Conservation (phyloP, 169 alveolate genomes). For the Cryptosporidium sp. region DNA sequence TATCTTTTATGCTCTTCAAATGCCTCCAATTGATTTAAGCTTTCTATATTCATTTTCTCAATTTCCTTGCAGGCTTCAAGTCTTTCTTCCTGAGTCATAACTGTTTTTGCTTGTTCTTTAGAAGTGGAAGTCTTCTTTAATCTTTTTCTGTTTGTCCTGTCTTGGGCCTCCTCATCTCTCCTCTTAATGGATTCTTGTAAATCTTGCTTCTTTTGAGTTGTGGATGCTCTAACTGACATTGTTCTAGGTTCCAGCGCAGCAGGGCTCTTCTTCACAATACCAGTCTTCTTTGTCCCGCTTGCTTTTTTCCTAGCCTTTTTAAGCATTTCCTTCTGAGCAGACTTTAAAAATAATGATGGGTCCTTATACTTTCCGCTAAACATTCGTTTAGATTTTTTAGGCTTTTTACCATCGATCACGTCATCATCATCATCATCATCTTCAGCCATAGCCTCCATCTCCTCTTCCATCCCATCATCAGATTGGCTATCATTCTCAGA, state of each 20-base stretch:
- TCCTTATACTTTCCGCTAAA: constrained; percentile 54
- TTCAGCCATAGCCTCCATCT: constrained; percentile 12
- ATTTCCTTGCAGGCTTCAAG: constrained; percentile 30
- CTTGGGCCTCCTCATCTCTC: constrained; percentile 41
- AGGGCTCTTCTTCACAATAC: background rate
- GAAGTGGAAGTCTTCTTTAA: background rate
- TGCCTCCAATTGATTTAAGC: constrained; percentile 51
- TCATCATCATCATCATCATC: constrained; percentile 7
- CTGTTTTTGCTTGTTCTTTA: background rate
- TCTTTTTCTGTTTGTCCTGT: background rate
- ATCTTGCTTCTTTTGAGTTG: constrained; percentile 40
- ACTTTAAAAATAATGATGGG: constrained; percentile 66
- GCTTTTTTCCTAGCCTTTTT: constrained; percentile 33
- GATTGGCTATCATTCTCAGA: constrained; percentile 24
- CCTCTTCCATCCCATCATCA: constrained; percentile 40
- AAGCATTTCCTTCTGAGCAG: constrained; percentile 56
- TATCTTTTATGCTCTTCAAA: constrained; percentile 62
- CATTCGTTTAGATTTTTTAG: constrained; percentile 7
- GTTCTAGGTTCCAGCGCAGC: constrained; percentile 30
- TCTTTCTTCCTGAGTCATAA: constrained; percentile 69
- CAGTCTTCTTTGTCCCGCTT: background rate
- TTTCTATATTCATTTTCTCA: constrained; percentile 58
- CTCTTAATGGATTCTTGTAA: constrained; percentile 36
- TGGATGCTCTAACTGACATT: constrained; percentile 60
- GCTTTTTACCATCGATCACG: constrained; percentile 1